phyloP scores from a whole-genome alignment of 805 yeast genomes.

The Pichia phayaonensis region DNA sequence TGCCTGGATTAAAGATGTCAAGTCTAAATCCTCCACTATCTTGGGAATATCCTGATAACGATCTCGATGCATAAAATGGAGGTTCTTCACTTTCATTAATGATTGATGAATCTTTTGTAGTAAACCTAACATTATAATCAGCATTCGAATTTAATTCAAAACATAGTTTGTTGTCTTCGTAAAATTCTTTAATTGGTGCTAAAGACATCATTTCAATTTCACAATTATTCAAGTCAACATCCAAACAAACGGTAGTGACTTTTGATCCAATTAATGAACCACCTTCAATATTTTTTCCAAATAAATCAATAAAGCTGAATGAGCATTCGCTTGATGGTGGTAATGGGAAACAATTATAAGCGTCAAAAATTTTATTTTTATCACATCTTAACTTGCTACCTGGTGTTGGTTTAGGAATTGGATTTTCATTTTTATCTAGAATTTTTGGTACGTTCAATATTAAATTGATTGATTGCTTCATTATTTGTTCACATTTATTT shows the following conservation, averaged over 20 bases:
- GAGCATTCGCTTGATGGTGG: constrained; percentile 38
- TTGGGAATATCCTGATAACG: constrained; percentile 86
- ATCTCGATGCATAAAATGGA: constrained; percentile 70
- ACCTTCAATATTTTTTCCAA: constrained; percentile 62
- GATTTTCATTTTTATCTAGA: constrained; percentile 52
- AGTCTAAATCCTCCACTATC: constrained; percentile 86
- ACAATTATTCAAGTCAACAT: constrained; percentile 40
- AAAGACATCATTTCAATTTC: constrained; percentile 16
- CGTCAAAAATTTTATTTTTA: constrained; percentile 44
- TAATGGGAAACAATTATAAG: constrained; percentile 73
- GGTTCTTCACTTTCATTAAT: constrained; percentile 38
- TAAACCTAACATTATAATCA: constrained; percentile 32
- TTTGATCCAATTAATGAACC: constrained; percentile 48
- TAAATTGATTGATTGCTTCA: constrained; percentile 63
- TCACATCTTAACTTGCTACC: constrained; percentile 75
- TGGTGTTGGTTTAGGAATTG: constrained; percentile 74
- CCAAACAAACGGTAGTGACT: constrained; percentile 38
- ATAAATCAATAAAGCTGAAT: constrained; percentile 56
- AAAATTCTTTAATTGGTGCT: not conserved
- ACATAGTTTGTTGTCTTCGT: constrained; percentile 15
- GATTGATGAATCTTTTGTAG: constrained; percentile 37
- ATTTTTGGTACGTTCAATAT: constrained; percentile 66
- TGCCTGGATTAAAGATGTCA: constrained; percentile 61
- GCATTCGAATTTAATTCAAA: constrained; percentile 17
- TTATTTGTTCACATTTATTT: constrained; percentile 38